A percentile compares a stretch with the other conserved stretches of the same genome.
Conservation (phyloP, 2,329 filamentous ascomycete genomes). For the Amylocarpus encephaloides region DNA sequence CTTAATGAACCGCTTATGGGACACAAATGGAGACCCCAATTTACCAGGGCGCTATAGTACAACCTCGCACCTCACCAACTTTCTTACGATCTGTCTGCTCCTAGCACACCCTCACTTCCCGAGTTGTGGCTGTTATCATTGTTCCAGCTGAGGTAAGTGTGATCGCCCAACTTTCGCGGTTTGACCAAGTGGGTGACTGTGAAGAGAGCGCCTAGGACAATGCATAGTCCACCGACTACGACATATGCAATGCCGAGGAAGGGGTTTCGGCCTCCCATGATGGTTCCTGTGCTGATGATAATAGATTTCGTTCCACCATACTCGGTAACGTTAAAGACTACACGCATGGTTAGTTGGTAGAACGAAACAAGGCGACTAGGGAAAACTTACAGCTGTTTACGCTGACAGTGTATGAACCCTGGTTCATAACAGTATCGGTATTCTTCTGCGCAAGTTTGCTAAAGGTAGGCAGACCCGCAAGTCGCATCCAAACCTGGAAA, state of each 20-base stretch:
- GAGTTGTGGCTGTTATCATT: constrained; percentile 50
- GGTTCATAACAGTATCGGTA: constrained; percentile 58
- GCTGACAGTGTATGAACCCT: constrained; percentile 69
- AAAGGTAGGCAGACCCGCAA: constrained; percentile 86
- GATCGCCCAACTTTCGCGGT: constrained; percentile 95
- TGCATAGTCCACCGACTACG: constrained; percentile 87
- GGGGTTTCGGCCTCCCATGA: constrained; percentile 91
- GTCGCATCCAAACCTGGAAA: constrained; percentile 99
- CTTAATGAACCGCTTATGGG: too few species aligned
- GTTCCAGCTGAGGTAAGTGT: constrained; percentile 97
- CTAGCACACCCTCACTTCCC: constrained; percentile 38
- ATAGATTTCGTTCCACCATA: constrained; percentile 89
- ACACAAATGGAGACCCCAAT: too few species aligned
- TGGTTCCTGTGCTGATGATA: constrained; percentile 79
- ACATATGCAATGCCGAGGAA: constrained; percentile 96
- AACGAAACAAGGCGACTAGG: background rate
- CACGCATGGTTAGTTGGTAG: background rate
- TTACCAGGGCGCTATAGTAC: too few species aligned
- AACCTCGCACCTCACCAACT: too few species aligned
- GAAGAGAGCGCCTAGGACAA: constrained; percentile 81
- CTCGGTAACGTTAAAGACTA: constrained; percentile 72
- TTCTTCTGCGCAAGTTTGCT: constrained; percentile 89
- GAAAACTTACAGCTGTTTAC: constrained; percentile 66
- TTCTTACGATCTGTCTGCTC: background rate
- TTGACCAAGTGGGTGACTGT: constrained; percentile 86